These are phyloP conservation scores for Pichia nakasei DNA, from an alignment of 805 yeast genomes.

Conservation along the genomic window DNA sequence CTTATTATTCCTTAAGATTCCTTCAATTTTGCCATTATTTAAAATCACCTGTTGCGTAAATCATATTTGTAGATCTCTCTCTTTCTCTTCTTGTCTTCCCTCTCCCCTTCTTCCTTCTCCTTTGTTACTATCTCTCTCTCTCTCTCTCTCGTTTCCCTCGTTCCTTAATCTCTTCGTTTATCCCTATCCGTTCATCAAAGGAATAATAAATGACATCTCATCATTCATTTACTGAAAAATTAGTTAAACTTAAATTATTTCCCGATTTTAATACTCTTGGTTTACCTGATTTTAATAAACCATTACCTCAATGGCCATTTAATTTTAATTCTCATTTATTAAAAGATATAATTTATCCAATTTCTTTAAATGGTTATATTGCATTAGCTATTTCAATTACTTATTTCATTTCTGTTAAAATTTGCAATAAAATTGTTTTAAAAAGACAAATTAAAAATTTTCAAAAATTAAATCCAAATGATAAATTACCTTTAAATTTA, in stretches of 20 bases:
- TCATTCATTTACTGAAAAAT: constrained; percentile 14
- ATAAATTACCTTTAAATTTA: constrained; percentile 17
- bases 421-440: constrained; percentile 38
- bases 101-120: too few relatives aligned
- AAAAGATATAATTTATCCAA: constrained; percentile 27
- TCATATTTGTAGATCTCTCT: too few relatives aligned
- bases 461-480: constrained; percentile 20
- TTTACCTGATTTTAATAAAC: constrained; percentile 18
- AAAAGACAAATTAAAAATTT: constrained; percentile 35
- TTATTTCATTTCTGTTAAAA: constrained; percentile 52
- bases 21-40: too few relatives aligned
- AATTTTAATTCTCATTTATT: constrained; percentile 15
- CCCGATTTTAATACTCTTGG: constrained; percentile 22
- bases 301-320: constrained; percentile 24
- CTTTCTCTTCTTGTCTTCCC: too few relatives aligned
- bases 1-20: too few relatives aligned
- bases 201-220: neutral
- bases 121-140: too few relatives aligned
- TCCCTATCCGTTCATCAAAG: neutral
- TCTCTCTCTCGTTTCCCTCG: too few relatives aligned
- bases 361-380: constrained; percentile 39
- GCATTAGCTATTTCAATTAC: constrained; percentile 50
- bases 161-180: too few relatives aligned
- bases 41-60: too few relatives aligned
- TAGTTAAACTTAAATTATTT: constrained; percentile 16